Percentiles rank a stretch among this genome's conserved stretches.
Evolutionary conservation across 73 alveolate genomes (phyloP).

Genomic region (Paramecium sexaurelia): DNA sequence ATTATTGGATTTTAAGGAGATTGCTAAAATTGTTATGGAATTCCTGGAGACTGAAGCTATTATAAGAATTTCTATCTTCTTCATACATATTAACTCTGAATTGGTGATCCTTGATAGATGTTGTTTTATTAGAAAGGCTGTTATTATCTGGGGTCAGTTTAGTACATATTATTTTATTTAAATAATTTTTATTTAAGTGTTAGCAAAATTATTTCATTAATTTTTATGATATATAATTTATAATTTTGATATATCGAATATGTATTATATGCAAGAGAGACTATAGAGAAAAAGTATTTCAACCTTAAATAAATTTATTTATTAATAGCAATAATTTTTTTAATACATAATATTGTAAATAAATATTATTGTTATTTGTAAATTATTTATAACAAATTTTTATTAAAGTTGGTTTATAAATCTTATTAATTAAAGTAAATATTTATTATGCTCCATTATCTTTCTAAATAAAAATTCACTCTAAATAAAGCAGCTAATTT

Average conservation of each 20-base stretch:
- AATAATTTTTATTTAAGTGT: slow-evolving; percentile 16
- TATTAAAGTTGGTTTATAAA: not conserved
- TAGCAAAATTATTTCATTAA: not conserved
- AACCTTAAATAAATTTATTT: no score
- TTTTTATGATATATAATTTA: no score
- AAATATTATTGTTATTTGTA: no score
- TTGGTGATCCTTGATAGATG: not conserved
- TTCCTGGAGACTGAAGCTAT: not conserved
- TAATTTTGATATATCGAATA: no score
- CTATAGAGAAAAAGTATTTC: no score
- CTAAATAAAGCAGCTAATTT: not conserved
- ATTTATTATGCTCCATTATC: not conserved
- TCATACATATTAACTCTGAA: slow-evolving; percentile 11
- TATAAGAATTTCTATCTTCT: not conserved
- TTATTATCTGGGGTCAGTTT: slow-evolving; percentile 4
- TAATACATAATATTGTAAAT: no score
- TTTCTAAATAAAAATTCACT: not conserved
- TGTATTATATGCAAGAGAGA: no score
- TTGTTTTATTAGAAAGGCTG: not conserved
- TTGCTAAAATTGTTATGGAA: not conserved
- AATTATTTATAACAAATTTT: no score
- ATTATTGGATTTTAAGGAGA: not conserved
- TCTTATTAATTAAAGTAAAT: not conserved
- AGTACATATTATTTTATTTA: not conserved
- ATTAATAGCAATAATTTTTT: no score